A percentile compares a stretch with the other conserved stretches of the same genome.
Conservation (phyloP, 257 asterid species). For the Gardenia jasminoides region DNA sequence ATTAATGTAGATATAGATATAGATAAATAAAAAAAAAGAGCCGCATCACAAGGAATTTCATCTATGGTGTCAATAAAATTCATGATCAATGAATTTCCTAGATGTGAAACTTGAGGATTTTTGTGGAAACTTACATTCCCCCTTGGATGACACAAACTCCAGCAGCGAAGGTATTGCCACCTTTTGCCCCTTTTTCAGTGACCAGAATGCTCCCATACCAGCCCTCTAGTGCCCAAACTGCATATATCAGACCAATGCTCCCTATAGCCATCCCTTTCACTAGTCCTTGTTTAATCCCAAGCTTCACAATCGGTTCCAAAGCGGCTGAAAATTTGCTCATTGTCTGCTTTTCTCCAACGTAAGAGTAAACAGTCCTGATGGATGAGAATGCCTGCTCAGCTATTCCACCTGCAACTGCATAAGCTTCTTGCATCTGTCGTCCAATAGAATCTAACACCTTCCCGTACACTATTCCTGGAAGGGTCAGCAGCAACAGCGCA, state of each 20-base stretch:
- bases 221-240: slow-evolving; percentile 26
- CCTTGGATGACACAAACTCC: no score
- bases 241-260: slow-evolving; percentile 18
- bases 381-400: slow-evolving; percentile 27
- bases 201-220: slow-evolving; percentile 34
- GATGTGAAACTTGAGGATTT: no score
- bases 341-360: slow-evolving; percentile 24
- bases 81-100: no score
- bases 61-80: no score
- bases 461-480: slow-evolving; percentile 18
- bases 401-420: slow-evolving; percentile 21
- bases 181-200: slow-evolving; percentile 23
- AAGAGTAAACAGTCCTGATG: slow-evolving; percentile 28
- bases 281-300: slow-evolving; percentile 31
- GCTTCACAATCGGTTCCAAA: slow-evolving; percentile 24
- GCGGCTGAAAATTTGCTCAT: slow-evolving; percentile 23
- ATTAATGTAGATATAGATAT: no score
- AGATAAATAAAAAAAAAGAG: no score
- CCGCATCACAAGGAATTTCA: no score
- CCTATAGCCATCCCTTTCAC: slow-evolving; percentile 30
- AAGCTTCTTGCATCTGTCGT: slow-evolving; percentile 13
- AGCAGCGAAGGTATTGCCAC: no score
- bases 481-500: not conserved
- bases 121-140: no score
- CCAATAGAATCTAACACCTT: slow-evolving; percentile 12